Evolutionary conservation across 2,329 filamentous ascomycete genomes (phyloP).

Genomic region (Aplosporella prunicola): DNA sequence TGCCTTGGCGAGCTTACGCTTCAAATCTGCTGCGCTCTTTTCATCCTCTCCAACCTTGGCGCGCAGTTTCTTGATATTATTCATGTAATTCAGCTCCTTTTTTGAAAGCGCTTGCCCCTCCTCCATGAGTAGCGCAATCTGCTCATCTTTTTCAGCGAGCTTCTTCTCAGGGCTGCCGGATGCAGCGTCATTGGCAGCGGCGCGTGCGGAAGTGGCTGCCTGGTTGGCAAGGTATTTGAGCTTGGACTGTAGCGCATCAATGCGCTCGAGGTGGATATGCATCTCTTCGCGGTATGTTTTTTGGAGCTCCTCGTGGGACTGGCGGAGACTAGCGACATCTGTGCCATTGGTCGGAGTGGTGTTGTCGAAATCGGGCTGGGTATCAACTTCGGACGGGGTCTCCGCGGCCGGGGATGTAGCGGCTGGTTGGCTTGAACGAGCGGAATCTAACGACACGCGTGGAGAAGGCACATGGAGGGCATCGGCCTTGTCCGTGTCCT

Average conservation of each 20-base stretch:
- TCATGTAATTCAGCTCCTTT: slow-evolving; percentile 74
- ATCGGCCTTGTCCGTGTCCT: slow-evolving; percentile 14
- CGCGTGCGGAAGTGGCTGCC: slow-evolving; percentile 64
- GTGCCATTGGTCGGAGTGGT: not conserved
- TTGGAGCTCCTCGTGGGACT: slow-evolving; percentile 43
- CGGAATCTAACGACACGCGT: slow-evolving; percentile 26
- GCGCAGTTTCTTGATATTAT: slow-evolving; percentile 70
- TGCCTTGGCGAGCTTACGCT: slow-evolving; percentile 53
- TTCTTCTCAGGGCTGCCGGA: slow-evolving; percentile 64
- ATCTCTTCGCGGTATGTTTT: slow-evolving; percentile 69
- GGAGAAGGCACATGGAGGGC: slow-evolving; percentile 15
- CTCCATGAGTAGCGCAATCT: slow-evolving; percentile 80
- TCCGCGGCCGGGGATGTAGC: slow-evolving; percentile 2
- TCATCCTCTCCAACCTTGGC: slow-evolving; percentile 42
- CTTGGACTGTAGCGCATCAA: slow-evolving; percentile 87
- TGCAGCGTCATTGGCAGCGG: slow-evolving; percentile 52
- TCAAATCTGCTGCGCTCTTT: slow-evolving; percentile 42
- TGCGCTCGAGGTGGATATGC: slow-evolving; percentile 73
- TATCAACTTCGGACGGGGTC: slow-evolving; percentile 12
- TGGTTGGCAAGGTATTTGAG: slow-evolving; percentile 79
- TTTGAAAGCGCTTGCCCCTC: slow-evolving; percentile 85
- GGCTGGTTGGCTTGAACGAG: slow-evolving; percentile 19
- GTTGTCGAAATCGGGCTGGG: slow-evolving; percentile 29
- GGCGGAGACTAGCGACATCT: slow-evolving; percentile 39
- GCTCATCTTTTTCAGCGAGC: slow-evolving; percentile 80